Percentiles rank a stretch among this genome's conserved stretches.
Conservation (phyloP, 257 asterid genomes). For the Solanum pinnatisectum region DNA sequence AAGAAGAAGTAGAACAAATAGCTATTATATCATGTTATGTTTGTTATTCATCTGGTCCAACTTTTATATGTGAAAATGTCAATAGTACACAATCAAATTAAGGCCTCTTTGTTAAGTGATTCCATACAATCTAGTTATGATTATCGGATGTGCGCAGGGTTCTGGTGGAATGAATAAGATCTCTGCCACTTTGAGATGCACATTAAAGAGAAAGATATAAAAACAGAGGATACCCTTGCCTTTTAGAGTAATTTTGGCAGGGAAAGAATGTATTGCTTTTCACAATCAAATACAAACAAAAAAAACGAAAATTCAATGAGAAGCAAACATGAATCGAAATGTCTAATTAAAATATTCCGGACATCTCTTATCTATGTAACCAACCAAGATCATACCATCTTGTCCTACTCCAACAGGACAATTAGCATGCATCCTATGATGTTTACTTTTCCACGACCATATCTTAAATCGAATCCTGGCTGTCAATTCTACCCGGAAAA, state of each 20-base stretch:
- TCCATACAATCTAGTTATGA: neutral
- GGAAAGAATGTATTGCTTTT: neutral
- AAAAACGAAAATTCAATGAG: neutral
- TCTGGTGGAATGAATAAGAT: neutral
- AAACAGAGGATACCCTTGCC: neutral
- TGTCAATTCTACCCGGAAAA: conserved; percentile 46
- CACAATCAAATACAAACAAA: neutral
- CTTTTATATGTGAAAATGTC: neutral
- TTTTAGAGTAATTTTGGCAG: neutral
- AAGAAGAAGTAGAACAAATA: neutral
- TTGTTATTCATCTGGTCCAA: neutral
- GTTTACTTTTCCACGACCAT: conserved; percentile 68
- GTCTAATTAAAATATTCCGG: conserved; percentile 59
- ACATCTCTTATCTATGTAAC: conserved; percentile 45
- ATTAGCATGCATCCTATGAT: conserved; percentile 64
- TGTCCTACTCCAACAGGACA: conserved; percentile 74
- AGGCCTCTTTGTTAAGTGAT: neutral
- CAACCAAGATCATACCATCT: conserved; percentile 53
- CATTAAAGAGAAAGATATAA: neutral
- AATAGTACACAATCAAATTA: neutral
- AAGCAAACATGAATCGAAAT: neutral
- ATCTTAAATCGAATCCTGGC: conserved; percentile 61
- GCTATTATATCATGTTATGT: neutral
- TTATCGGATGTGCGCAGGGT: neutral
- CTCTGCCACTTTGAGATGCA: neutral